phyloP scores from a whole-genome alignment of 2,329 filamentous ascomycete species.

The Ophiosphaerella korrae region DNA sequence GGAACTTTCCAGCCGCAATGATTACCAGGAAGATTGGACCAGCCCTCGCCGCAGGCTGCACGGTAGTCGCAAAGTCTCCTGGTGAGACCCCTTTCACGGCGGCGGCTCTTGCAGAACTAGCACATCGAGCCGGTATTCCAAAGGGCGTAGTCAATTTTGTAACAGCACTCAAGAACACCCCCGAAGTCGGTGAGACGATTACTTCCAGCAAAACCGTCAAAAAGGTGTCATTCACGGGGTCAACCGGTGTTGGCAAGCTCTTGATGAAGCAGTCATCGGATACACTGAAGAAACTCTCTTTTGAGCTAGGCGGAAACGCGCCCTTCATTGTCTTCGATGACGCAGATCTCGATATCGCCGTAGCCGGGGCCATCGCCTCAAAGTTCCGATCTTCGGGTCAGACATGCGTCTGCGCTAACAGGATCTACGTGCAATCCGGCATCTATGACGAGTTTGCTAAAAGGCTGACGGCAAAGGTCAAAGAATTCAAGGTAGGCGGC shows the following conservation, averaged over 20 bases:
- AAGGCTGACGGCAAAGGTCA: conserved; percentile 73
- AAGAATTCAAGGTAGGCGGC: conserved; percentile 74
- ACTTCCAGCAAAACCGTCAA: conserved; percentile 77
- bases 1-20: conserved; percentile 73
- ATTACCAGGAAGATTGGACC: conserved; percentile 60
- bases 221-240: conserved; percentile 93
- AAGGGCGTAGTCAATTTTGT: conserved; percentile 90
- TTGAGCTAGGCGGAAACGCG: conserved; percentile 93
- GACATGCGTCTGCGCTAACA: conserved; percentile 83
- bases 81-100: conserved; percentile 92
- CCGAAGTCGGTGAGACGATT: conserved; percentile 75
- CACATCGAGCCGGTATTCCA: conserved; percentile 84
- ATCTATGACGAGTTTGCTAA: conserved; percentile 77
- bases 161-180: conserved; percentile 78
- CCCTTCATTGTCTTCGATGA: conserved; percentile 98
- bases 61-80: conserved; percentile 88
- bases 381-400: conserved; percentile 97
- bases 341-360: conserved; percentile 83
- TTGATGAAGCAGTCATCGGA: conserved; percentile 88
- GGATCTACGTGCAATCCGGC: conserved; percentile 77
- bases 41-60: conserved; percentile 91
- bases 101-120: conserved; percentile 84
- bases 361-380: conserved; percentile 78
- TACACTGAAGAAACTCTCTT: conserved; percentile 83
- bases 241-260: conserved; percentile 68